Percentiles rank a stretch among this genome's conserved stretches.
phyloP scores from a whole-genome alignment of 169 alveolate genomes.

The Besnoitia besnoiti region DNA sequence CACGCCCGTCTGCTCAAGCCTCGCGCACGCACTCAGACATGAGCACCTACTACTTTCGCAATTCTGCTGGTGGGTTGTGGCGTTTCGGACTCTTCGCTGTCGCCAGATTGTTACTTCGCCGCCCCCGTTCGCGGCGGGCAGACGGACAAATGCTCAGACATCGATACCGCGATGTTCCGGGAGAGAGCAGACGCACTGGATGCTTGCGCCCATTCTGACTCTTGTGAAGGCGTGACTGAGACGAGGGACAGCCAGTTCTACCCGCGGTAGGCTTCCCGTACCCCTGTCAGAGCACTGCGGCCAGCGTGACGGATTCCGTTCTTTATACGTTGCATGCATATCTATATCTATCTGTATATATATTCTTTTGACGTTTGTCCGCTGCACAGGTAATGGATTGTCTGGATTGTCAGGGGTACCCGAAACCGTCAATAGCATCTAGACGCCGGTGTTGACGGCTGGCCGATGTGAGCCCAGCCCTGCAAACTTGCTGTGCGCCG shows the following conservation, averaged over 20 bases:
- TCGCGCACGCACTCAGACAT: not conserved
- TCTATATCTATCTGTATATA: too few species aligned
- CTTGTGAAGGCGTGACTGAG: not conserved
- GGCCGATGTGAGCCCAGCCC: too few species aligned
- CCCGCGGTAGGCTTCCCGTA: not conserved
- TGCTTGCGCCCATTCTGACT: not conserved
- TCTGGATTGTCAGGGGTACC: too few species aligned
- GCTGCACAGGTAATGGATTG: too few species aligned
- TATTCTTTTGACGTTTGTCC: too few species aligned
- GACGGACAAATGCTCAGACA: not conserved
- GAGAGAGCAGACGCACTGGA: not conserved
- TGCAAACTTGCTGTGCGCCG: conserved; percentile 13
- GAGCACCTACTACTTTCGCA: not conserved
- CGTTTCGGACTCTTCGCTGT: too few species aligned
- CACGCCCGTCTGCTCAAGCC: too few species aligned
- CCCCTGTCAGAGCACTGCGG: too few species aligned
- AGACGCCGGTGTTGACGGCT: too few species aligned
- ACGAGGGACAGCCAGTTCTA: not conserved
- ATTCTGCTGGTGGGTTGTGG: not conserved
- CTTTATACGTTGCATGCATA: too few species aligned
- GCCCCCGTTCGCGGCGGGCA: not conserved
- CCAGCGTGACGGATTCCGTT: too few species aligned
- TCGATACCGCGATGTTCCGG: not conserved
- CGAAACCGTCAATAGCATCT: too few species aligned
- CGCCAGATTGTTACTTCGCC: not conserved